These are phyloP conservation scores for Perkinsus chesapeaki DNA, from an alignment of 169 alveolate genomes.

Conservation along the genomic window DNA sequence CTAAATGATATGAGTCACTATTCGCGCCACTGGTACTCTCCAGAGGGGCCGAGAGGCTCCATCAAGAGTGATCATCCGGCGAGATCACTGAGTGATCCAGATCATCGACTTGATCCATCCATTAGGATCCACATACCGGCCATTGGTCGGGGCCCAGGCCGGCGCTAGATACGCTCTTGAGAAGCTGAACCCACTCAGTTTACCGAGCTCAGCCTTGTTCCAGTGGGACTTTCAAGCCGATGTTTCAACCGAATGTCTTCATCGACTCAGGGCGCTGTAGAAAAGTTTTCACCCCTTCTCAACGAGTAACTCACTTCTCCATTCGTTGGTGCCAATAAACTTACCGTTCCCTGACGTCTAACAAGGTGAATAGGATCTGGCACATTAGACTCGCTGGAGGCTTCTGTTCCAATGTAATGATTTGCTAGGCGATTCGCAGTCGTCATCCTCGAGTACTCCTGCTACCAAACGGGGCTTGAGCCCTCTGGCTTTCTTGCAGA, in stretches of 20 bases:
- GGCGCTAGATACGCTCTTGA: not conserved
- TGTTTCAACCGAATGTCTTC: not conserved
- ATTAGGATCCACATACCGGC: too few species aligned
- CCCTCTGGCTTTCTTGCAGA: not conserved
- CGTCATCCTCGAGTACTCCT: not conserved
- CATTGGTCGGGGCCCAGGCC: too few species aligned
- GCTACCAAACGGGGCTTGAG: not conserved
- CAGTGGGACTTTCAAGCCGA: not conserved
- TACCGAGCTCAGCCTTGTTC: not conserved
- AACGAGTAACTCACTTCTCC: not conserved
- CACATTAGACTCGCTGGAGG: not conserved
- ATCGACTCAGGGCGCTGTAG: not conserved
- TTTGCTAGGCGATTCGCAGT: not conserved
- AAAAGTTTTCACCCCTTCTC: not conserved
- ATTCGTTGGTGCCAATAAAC: not conserved
- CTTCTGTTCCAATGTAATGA: not conserved
- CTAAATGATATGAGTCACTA: too few species aligned
- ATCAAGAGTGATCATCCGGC: too few species aligned
- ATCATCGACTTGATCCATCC: too few species aligned
- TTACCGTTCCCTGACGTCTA: not conserved
- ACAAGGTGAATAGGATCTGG: not conserved
- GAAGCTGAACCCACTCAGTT: not conserved
- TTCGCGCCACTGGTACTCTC: too few species aligned
- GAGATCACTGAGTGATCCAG: too few species aligned
- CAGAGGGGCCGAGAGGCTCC: too few species aligned